Conservation (phyloP, 2,329 filamentous ascomycete genomes). For the Ciborinia camelliae region DNA sequence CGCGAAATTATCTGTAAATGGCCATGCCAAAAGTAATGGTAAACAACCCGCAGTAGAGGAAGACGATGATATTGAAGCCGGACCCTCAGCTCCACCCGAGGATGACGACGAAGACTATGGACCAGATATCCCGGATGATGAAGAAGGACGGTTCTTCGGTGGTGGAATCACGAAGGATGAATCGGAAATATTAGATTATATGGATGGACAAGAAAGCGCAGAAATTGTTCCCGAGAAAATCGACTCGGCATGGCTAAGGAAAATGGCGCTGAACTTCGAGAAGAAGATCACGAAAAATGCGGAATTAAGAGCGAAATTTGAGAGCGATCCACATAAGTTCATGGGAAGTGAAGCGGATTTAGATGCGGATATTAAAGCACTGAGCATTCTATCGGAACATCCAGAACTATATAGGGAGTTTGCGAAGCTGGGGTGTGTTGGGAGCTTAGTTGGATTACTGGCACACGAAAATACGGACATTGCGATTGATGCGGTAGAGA, state of each 20-base stretch:
- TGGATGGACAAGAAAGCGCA: conserved; percentile 62
- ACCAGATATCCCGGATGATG: conserved; percentile 63
- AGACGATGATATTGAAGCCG: conserved; percentile 46
- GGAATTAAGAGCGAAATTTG: conserved; percentile 81
- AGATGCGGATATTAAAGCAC: conserved; percentile 79
- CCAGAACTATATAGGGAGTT: conserved; percentile 80
- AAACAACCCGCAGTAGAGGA: conserved; percentile 35
- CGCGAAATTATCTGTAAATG: conserved; percentile 49
- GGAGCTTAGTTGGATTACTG: conserved; percentile 73
- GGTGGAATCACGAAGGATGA: conserved; percentile 82
- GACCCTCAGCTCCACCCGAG: conserved; percentile 50
- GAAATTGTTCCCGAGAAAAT: conserved; percentile 64
- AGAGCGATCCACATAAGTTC: conserved; percentile 76
- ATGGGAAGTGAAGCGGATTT: conserved; percentile 85
- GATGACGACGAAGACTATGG: conserved; percentile 55
- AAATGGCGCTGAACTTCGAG: conserved; percentile 79
- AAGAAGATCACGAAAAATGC: conserved; percentile 88
- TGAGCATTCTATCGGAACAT: conserved; percentile 86
- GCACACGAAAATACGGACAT: conserved; percentile 98
- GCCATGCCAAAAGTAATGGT: conserved; percentile 39
- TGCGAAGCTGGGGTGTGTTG: conserved; percentile 67
- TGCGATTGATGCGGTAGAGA: conserved; percentile 84
- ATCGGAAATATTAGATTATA: conserved; percentile 79
- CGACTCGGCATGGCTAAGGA: conserved; percentile 78
- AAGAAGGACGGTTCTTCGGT: conserved; percentile 94